These are phyloP conservation scores for Podaxis sp. DNA, from an alignment of 768 basidiomycete species.

Conservation along the genomic window DNA sequence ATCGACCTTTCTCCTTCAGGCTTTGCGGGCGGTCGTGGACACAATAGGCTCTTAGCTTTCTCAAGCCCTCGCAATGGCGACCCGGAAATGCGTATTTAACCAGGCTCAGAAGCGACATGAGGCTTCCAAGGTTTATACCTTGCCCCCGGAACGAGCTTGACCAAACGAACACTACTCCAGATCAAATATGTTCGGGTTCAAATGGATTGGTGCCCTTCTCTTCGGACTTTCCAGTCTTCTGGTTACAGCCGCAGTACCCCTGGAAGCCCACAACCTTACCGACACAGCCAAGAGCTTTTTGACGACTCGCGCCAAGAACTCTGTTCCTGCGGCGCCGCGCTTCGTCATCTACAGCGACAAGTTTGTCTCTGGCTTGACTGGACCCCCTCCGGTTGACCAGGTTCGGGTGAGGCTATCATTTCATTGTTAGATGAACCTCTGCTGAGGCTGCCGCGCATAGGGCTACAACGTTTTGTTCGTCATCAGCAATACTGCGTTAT, in stretches of 20 bases:
- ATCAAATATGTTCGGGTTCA: slow-evolving; percentile 10
- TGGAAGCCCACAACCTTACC: slow-evolving; percentile 12
- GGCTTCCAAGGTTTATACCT: slow-evolving; percentile 3
- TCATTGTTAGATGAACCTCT: not conserved
- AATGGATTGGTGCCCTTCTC: slow-evolving; percentile 5
- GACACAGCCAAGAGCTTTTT: slow-evolving; percentile 17
- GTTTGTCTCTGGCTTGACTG: slow-evolving; percentile 13
- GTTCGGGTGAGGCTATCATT: slow-evolving; percentile 2
- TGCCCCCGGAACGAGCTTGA: not conserved
- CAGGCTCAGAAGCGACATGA: not conserved
- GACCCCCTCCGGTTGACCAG: slow-evolving; percentile 6
- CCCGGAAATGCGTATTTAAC: slow-evolving; percentile 5
- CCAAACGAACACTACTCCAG: not conserved
- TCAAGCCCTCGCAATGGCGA: not conserved
- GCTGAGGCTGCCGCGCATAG: slow-evolving; percentile 24
- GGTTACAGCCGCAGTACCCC: slow-evolving; percentile 3
- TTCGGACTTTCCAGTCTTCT: slow-evolving; percentile 4
- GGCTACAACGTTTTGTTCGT: slow-evolving; percentile 62
- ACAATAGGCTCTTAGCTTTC: not conserved
- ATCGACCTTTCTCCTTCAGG: not conserved
- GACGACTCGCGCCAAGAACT: slow-evolving; percentile 14
- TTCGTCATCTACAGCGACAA: slow-evolving; percentile 29
- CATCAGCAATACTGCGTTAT: not conserved
- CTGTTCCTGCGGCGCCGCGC: slow-evolving; percentile 32
- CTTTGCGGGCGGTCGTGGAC: not conserved